Base-by-base conservation (phyloP, 139 green algal genomes). In the Micractinium conductrix region DNA sequence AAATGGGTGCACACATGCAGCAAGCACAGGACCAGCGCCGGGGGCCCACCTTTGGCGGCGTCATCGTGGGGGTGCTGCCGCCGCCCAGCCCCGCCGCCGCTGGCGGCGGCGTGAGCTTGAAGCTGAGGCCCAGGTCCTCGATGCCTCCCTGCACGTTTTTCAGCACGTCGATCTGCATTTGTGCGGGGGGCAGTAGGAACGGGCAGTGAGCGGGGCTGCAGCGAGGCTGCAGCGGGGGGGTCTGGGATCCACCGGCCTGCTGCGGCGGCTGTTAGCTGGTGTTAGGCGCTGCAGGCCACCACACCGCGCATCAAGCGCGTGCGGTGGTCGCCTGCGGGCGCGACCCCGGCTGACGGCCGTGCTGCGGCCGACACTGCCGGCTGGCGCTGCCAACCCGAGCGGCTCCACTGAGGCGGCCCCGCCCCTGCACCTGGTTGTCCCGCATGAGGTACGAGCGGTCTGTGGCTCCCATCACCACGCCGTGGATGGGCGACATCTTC, bases 131-230 rank as follows among this genome's bases (percentile, higher is more conserved):
- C 2, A 78, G 75, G 48, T 88, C 85, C 58, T 92, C 83, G 45
- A 99, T 89, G 42, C 95, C 96, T 16, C 91, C 90, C 37, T 91
- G 78, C 78, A 93, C 84, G 85, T 99, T 99, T n/a, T 87, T 79
- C 79, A 98, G 93, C 37, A 99, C 96, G 58, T 96, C 94, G 76
- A 99, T 95, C 48, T 91, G n/a, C n/a, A n/a, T n/a, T n/a, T n/a
- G n/a, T n/a, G 73, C 44, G 80, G 19, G 38, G 5, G 14, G 42
- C 24, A 43, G 5, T 17, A n/a, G 33, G 9, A n/a, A 4, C 14
- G 33, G 33, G 28, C 6, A 17, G 37, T 7, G 65, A 10, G 65
- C 2, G 65, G n/a, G 53, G 53, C 8, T 19, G 53, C 19, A 21
- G 53, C 10, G 53, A 21, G 53, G 8, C 2, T 62, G 53, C 26